phyloP scores from a whole-genome alignment of 2,329 filamentous ascomycete genomes.

The Stemphylium lycopersici region DNA sequence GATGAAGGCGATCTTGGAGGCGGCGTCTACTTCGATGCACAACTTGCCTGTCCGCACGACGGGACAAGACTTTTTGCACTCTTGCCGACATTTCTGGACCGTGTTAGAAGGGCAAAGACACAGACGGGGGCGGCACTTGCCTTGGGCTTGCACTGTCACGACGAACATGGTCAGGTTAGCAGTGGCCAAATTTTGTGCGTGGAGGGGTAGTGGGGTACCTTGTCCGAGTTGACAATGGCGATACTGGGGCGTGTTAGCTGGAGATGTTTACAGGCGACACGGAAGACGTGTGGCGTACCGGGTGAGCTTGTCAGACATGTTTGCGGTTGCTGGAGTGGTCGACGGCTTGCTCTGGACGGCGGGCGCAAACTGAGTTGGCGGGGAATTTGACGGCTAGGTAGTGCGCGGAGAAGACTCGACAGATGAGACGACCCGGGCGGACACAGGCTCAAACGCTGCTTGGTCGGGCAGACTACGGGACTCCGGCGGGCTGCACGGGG shows the following conservation, averaged over 20 bases:
- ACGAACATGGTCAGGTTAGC: conserved; percentile 51
- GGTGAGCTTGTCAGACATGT: conserved; percentile 92
- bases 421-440: not conserved
- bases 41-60: conserved; percentile 97
- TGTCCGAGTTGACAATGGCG: conserved; percentile 98
- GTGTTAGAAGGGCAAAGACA: conserved; percentile 30
- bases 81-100: conserved; percentile 92
- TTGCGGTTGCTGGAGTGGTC: conserved; percentile 25
- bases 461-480: not conserved
- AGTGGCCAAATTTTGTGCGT: conserved; percentile 37
- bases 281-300: conserved; percentile 65
- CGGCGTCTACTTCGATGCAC: conserved; percentile 89
- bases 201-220: conserved; percentile 67
- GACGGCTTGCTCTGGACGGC: conserved; percentile 7
- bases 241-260: conserved; percentile 64
- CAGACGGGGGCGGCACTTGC: conserved; percentile 53
- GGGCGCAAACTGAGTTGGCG: conserved; percentile 21
- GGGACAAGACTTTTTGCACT: conserved; percentile 98
- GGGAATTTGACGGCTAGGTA: conserved; percentile 27
- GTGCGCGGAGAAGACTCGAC: conserved; percentile 18
- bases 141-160: conserved; percentile 81
- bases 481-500: conserved; percentile 1
- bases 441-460: conserved; percentile 4
- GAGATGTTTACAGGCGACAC: not conserved
- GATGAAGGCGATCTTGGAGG: conserved; percentile 96